Evolutionary conservation across 305 asterid species (phyloP), one percentile per base, ranked within the genome.

Genomic region (Fraxinus albicans): DNA sequence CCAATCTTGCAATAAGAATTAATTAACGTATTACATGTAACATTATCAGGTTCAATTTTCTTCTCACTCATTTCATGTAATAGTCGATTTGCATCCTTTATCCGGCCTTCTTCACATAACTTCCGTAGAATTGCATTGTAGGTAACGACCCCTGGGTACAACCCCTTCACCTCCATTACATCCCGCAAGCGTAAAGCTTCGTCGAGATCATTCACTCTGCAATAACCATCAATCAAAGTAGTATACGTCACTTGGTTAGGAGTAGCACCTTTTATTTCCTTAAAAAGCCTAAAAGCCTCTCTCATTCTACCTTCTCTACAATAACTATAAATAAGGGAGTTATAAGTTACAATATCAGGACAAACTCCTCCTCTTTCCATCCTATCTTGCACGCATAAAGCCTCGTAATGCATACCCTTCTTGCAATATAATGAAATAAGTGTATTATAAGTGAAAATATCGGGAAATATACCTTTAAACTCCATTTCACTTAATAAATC

Each of bases 391-490:
- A 96, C 90, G 2, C 89, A 91, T 69, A 96, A 85, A 86, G 97
- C 97, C 88, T 96, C 98, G 40, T 96, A 94, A 86, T 96, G 95
- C 99, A 96, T 93, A 81, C 97, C 94, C 87, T 89, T 93, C 79
- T 88, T 91, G 84, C 98, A 93, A 83, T 94, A 96, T 93, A 96
- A 82, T 1, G 98, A 89, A 78, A 94, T 92, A 91, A 94, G 81
- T 3, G 97, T 94, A 81, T 96, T 96, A 80, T 84, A 94, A 5
- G 98, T 91, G 89, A 91, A 85, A 79, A 96, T 88, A 86, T 96
- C 99, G 3, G 98, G 98, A 38, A 86, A 80, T 33, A 90, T 83
- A 82, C 82, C 87, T 65, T 85, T 89, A 77, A 79, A 78, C 86
- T 94, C 98, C 97, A 94, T 92, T 86, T 96, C 94, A 82, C 89